Evolutionary conservation across 164 flowering plant genomes (phyloP).

Genomic region (Amborella trichopoda): DNA sequence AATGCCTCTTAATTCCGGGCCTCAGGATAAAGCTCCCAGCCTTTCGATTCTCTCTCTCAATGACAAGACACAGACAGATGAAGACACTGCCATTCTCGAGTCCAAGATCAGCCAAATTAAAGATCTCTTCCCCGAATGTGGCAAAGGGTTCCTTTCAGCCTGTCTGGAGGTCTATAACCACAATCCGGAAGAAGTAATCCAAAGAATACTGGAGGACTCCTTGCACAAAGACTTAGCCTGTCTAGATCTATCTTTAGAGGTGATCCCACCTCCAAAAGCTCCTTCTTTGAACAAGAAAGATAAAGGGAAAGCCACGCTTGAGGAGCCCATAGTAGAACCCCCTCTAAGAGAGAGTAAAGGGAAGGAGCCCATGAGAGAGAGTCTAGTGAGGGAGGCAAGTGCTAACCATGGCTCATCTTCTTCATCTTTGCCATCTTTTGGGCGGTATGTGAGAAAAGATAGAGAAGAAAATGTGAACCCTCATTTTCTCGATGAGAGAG

Average conservation of each 20-base stretch:
- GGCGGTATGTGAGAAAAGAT: constrained; percentile 68
- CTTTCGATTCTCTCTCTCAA: constrained; percentile 11
- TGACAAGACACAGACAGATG: constrained; percentile 34
- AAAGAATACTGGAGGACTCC: constrained; percentile 83
- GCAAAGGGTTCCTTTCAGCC: constrained; percentile 71
- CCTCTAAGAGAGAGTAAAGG: neutral
- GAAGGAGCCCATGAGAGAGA: neutral
- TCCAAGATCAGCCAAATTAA: constrained; percentile 92
- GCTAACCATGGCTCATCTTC: neutral
- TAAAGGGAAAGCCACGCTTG: constrained; percentile 73
- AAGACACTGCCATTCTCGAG: constrained; percentile 59
- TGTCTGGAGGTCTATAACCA: constrained; percentile 91
- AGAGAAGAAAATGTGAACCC: constrained; percentile 21
- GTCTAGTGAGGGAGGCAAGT: neutral
- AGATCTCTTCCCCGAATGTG: constrained; percentile 90
- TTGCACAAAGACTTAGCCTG: constrained; percentile 70
- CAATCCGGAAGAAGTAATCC: constrained; percentile 87
- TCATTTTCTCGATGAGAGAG: constrained; percentile 29
- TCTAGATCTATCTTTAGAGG: constrained; percentile 52
- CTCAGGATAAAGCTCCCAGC: constrained; percentile 11
- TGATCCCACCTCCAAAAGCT: constrained; percentile 31
- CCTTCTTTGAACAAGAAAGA: constrained; percentile 32
- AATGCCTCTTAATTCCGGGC: constrained; percentile 9
- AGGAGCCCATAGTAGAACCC: constrained; percentile 21
- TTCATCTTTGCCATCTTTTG: constrained; percentile 46